These are phyloP conservation scores for Aurantiochytrium sp. DNA, from an alignment of 108 stramenopile species.

Conservation along the genomic window DNA sequence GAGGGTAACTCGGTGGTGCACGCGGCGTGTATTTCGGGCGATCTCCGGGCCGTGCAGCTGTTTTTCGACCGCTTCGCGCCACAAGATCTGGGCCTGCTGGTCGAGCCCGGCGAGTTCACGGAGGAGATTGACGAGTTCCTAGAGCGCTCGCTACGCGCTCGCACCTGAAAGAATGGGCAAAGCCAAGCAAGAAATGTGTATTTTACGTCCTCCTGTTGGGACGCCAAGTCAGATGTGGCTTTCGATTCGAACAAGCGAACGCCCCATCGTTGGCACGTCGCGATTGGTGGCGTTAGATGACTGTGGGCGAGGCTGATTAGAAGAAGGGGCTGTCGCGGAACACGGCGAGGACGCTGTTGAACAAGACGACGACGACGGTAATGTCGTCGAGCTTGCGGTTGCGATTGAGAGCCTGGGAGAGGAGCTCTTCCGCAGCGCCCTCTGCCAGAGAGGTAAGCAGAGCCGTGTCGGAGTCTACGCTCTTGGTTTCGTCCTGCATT, in stretches of 20 bases:
- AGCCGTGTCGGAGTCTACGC: not conserved
- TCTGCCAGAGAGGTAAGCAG: not conserved
- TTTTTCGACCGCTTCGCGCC: not conserved
- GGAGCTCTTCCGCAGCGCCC: conserved; percentile 10
- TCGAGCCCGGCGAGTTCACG: not conserved
- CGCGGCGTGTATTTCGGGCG: not conserved
- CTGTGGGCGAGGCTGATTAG: no score
- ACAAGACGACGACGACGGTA: conserved; percentile 5
- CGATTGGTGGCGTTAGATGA: no score
- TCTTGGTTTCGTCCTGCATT: not conserved
- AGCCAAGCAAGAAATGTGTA: no score
- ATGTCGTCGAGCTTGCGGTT: conserved; percentile 30
- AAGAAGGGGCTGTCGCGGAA: not conserved
- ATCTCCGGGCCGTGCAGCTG: not conserved
- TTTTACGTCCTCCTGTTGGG: no score
- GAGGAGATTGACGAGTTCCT: not conserved
- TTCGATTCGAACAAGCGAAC: no score
- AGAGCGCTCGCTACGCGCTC: not conserved
- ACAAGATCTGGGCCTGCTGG: not conserved
- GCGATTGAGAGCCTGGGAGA: not conserved
- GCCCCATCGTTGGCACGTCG: no score
- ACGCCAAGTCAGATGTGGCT: no score
- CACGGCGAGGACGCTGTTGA: not conserved
- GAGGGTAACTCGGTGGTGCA: not conserved
- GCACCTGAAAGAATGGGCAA: no score